Conservation (phyloP, 352 stramenopile genomes). For the Blastocystis sp. region DNA sequence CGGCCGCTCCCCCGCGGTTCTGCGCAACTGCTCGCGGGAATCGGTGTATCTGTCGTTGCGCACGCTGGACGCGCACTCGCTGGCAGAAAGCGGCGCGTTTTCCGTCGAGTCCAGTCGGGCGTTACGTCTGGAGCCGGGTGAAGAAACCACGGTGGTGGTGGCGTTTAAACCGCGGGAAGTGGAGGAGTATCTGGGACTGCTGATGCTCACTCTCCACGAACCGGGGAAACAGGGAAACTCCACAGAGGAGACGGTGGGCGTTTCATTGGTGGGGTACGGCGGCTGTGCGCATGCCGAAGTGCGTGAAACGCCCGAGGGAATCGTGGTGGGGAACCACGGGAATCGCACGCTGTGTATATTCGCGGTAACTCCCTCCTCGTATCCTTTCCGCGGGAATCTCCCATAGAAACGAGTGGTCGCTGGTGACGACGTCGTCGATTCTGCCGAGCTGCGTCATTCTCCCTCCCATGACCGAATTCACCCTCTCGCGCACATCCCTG, state of each 20-base stretch:
- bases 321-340: constrained; percentile 18
- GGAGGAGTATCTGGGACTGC: not conserved
- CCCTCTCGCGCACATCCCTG: not conserved
- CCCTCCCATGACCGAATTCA: constrained; percentile 41
- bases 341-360: constrained; percentile 18
- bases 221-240: not conserved
- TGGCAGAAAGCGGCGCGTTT: not conserved
- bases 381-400: too few relatives aligned
- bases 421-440: not conserved
- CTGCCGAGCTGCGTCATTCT: not conserved
- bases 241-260: not conserved
- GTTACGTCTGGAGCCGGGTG: not conserved
- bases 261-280: constrained; percentile 14
- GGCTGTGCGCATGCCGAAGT: not conserved
- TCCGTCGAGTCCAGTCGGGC: not conserved
- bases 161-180: not conserved
- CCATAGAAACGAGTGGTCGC: too few relatives aligned
- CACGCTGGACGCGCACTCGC: not conserved
- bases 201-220: not conserved
- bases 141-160: not conserved
- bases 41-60: not conserved
- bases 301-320: not conserved
- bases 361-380: too few relatives aligned
- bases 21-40: not conserved
- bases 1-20: not conserved